Evolutionary conservation across 106 monocot species (phyloP).

Genomic region (Platanthera guangdongensis): DNA sequence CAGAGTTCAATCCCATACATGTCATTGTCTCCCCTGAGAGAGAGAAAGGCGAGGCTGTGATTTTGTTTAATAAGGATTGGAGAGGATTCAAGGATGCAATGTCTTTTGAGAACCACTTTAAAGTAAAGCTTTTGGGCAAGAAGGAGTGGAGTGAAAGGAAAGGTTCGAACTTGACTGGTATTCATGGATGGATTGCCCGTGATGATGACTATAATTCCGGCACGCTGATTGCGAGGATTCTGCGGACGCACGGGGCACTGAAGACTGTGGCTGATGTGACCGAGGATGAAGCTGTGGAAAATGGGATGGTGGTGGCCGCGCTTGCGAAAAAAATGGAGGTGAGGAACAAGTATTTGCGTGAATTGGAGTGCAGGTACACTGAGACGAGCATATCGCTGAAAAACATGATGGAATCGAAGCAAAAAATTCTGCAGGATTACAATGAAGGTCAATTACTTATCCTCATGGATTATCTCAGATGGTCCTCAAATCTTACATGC

Average conservation of each 20-base stretch:
- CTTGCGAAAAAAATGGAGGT: constrained; percentile 33
- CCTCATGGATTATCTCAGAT: background rate
- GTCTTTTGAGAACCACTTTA: constrained; percentile 73
- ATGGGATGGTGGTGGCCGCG: constrained; percentile 35
- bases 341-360: constrained; percentile 24
- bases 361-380: constrained; percentile 30
- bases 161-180: constrained; percentile 1
- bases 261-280: constrained; percentile 45
- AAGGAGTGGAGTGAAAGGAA: constrained; percentile 55
- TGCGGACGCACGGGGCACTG: constrained; percentile 54
- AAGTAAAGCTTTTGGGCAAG: constrained; percentile 34
- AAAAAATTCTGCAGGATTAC: constrained; percentile 15
- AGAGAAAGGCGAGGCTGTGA: constrained; percentile 38
- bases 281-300: constrained; percentile 35
- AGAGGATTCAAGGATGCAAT: constrained; percentile 75
- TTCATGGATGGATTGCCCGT: constrained; percentile 72
- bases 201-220: constrained; percentile 41
- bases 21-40: constrained; percentile 35
- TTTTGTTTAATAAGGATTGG: constrained; percentile 65
- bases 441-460: constrained; percentile 34
- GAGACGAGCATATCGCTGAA: constrained; percentile 20
- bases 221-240: constrained; percentile 34
- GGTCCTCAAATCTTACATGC: background rate
- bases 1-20: constrained; percentile 58
- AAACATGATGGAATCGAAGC: constrained; percentile 32